Evolutionary conservation across 371 early-diverging fungal species (phyloP).

Genomic region (Fennellomyces sp.): DNA sequence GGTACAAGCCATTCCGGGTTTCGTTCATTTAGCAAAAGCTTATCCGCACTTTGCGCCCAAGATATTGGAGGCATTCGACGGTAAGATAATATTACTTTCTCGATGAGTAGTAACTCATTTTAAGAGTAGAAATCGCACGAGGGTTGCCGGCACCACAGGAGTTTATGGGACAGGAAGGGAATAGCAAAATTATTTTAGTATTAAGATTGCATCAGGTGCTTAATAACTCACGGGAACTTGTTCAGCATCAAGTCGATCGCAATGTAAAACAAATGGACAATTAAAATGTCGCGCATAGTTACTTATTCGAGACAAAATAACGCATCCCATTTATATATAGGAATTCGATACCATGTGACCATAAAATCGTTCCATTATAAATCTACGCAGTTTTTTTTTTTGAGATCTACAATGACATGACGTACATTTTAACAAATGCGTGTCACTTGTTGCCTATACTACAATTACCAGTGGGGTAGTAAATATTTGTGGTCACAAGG

Average conservation of each 20-base stretch:
- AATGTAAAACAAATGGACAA: neutral
- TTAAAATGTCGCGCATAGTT: too few relatives aligned
- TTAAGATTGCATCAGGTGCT: slow-evolving; percentile 43
- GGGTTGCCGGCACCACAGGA: slow-evolving; percentile 42
- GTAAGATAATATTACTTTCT: too few relatives aligned
- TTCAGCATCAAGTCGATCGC: slow-evolving; percentile 26
- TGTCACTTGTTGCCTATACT: too few relatives aligned
- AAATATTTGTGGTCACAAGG: too few relatives aligned
- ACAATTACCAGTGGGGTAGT: too few relatives aligned
- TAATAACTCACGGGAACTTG: slow-evolving; percentile 31
- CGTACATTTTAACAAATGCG: too few relatives aligned
- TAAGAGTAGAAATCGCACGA: slow-evolving; percentile 30
- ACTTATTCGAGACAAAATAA: too few relatives aligned
- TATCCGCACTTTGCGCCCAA: slow-evolving; percentile 45
- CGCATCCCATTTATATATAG: too few relatives aligned
- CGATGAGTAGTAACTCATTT: neutral
- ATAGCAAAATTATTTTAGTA: slow-evolving; percentile 40
- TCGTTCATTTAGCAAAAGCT: slow-evolving; percentile 44
- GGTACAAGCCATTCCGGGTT: slow-evolving; percentile 44
- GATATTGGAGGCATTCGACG: slow-evolving; percentile 37
- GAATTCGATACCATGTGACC: too few relatives aligned
- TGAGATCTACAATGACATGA: too few relatives aligned
- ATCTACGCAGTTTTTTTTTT: too few relatives aligned
- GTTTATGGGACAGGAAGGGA: slow-evolving; percentile 47
- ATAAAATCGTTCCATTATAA: too few relatives aligned